Evolutionary conservation across 805 yeast species (phyloP), one percentile per base, ranked within the genome.

Genomic region (Maudiozyma pseudohumilis): DNA sequence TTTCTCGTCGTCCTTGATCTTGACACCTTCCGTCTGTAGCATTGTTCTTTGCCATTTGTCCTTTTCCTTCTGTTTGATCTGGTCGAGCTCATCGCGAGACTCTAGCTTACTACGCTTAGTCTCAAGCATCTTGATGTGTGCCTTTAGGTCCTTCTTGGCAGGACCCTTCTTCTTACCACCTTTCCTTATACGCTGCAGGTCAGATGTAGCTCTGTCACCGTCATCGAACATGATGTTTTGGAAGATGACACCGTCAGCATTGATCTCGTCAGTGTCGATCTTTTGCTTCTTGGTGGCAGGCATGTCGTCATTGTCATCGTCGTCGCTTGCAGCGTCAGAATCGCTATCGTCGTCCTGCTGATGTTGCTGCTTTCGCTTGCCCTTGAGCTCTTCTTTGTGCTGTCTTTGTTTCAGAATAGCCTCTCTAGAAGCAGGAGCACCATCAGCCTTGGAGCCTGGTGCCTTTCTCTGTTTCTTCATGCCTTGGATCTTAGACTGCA

Each of bases 1-100:
- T 54, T 76, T 79, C 58, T 89, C 97, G 59, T 89, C 94, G 60
- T 92, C 96, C 50, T 81, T 82, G 32, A 89, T 66, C 59, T 86
- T 89, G 20, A 75, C 63, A 35, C 98, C 98, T 60, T 87, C 94
- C 6, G 94, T 86, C 53, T 80, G 88, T 22, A 81, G 71, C 63
- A 89, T 66, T 9, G 92, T 85, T 49, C 74, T 73, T 49, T 73
- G 76, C 99, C 99, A 92, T 52, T 78, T 75, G 25, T 76, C 78
- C 52, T 87, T 85, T 43, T 83, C 86, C 40, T 72, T 72, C 13
- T 70, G 60, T 43, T 73, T 70, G 21, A 61, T 56, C 39, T 69
- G 69, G 52, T 77, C 80, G 31, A 77, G 74, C 32, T 75, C 85
- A 42, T 78, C 79, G 53, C 86, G 61, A 26, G 63, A 52, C 11